These are phyloP conservation scores for Aspergillus sp. DNA, from an alignment of 2,329 filamentous ascomycete genomes.

Conservation along the genomic window DNA sequence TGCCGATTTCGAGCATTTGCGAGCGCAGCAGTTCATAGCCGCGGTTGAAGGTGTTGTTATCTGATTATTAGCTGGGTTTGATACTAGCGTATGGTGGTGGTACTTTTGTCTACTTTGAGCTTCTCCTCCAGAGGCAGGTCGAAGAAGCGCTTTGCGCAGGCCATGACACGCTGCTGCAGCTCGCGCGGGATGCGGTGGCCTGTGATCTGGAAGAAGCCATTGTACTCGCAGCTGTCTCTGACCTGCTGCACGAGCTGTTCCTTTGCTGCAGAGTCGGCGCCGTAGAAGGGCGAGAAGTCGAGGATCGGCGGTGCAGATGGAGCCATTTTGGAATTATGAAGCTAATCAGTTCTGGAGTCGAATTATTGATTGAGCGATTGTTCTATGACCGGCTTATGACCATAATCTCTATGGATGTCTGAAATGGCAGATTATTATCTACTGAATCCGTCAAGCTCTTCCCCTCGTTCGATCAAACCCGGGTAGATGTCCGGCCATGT, in stretches of 20 bases:
- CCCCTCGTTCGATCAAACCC: neutral
- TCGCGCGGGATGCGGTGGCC: slow-evolving; percentile 41
- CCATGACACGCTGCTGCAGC: slow-evolving; percentile 40
- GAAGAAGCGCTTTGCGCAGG: slow-evolving; percentile 43
- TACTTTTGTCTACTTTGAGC: slow-evolving; percentile 35
- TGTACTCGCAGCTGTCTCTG: slow-evolving; percentile 28
- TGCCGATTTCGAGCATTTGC: slow-evolving; percentile 45
- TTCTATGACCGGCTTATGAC: neutral
- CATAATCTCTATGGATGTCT: no score
- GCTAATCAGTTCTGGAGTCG: no score
- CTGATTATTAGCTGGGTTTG: slow-evolving; percentile 17
- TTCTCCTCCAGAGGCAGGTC: slow-evolving; percentile 44
- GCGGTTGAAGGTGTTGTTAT: slow-evolving; percentile 42
- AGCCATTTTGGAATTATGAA: neutral
- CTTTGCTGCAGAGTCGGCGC: slow-evolving; percentile 28
- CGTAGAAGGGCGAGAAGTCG: slow-evolving; percentile 36
- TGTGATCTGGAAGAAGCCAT: slow-evolving; percentile 49
- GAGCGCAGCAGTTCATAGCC: slow-evolving; percentile 46
- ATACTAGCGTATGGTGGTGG: neutral
- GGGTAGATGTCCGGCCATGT: slow-evolving; percentile 10
- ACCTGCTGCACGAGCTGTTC: slow-evolving; percentile 26
- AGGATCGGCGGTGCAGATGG: slow-evolving; percentile 31
- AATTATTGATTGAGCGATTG: no score
- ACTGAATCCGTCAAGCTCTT: neutral
- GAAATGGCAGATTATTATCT: no score